These are phyloP conservation scores for Apiospora saccharicola DNA, from an alignment of 2,329 filamentous ascomycete genomes.

Conservation along the genomic window DNA sequence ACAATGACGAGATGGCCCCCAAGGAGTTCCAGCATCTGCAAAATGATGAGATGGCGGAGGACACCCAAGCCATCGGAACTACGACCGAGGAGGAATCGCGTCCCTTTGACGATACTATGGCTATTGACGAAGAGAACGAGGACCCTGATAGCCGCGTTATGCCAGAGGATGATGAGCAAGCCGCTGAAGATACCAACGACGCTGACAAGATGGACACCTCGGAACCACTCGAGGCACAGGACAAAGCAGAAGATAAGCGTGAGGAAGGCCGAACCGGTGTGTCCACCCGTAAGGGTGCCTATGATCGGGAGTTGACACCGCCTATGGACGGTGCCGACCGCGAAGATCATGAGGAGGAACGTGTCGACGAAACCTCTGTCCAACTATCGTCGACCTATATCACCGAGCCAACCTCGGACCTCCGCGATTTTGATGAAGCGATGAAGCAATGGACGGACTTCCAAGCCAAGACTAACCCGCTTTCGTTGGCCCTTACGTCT, in stretches of 20 bases:
- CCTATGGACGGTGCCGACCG: conserved; percentile 40
- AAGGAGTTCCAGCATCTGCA: conserved; percentile 94
- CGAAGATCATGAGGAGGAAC: conserved; percentile 57
- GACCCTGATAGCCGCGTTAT: conserved; percentile 56
- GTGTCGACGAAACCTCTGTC: conserved; percentile 61
- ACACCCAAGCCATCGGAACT: conserved; percentile 89
- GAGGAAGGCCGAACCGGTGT: conserved; percentile 68
- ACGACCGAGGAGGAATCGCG: conserved; percentile 87
- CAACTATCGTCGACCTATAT: conserved; percentile 80
- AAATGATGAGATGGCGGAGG: conserved; percentile 81
- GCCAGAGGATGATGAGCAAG: conserved; percentile 58
- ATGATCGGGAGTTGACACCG: conserved; percentile 58
- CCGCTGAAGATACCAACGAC: conserved; percentile 56
- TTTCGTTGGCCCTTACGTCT: conserved; percentile 89
- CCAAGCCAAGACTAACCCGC: conserved; percentile 82
- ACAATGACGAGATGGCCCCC: conserved; percentile 61
- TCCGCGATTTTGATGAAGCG: conserved; percentile 62
- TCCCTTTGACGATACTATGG: conserved; percentile 88
- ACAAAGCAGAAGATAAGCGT: conserved; percentile 52
- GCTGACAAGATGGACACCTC: conserved; percentile 54
- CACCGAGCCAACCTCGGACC: conserved; percentile 49
- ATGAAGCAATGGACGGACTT: conserved; percentile 85
- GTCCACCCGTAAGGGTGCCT: conserved; percentile 65
- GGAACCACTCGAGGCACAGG: conserved; percentile 48
- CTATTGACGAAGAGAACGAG: conserved; percentile 75